phyloP scores from a whole-genome alignment of 768 basidiomycete genomes.

The Auricularia heimuer region DNA sequence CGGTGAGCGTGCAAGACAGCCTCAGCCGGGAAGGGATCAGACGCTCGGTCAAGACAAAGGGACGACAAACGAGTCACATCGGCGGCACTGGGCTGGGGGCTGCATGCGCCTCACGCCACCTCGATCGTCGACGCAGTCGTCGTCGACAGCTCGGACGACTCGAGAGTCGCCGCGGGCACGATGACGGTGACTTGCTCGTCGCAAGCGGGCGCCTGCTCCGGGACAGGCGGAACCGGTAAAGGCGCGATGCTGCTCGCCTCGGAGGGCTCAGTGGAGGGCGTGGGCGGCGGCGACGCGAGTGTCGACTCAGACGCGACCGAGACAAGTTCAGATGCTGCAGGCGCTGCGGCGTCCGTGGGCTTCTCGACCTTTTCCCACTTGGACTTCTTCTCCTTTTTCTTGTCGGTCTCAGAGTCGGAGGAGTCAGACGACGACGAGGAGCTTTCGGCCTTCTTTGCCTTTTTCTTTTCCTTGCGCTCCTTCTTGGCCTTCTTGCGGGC shows the following conservation, averaged over 20 bases:
- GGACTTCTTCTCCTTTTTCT: conserved; percentile 3
- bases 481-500: conserved; percentile 6
- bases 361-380: conserved; percentile 3
- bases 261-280: conserved; percentile 1
- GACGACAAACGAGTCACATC: neutral
- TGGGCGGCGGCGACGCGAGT: neutral
- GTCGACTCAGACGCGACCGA: conserved; percentile 5
- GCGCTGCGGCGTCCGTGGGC: neutral
- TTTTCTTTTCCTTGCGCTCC: conserved; percentile 12
- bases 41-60: neutral
- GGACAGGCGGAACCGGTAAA: no score
- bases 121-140: no score
- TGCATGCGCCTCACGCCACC: no score
- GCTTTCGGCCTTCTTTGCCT: conserved; percentile 13
- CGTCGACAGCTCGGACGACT: neutral
- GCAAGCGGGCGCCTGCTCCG: no score
- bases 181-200: no score
- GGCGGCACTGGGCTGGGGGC: no score
- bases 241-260: no score
- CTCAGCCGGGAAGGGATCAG: neutral
- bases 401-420: neutral
- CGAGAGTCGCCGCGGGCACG: neutral
- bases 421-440: conserved; percentile 4
- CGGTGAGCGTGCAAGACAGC: neutral
- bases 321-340: neutral